Evolutionary conservation across 139 green algal species (phyloP), one percentile per base, ranked within the genome.

Genomic region (Chlorella sp.): DNA sequence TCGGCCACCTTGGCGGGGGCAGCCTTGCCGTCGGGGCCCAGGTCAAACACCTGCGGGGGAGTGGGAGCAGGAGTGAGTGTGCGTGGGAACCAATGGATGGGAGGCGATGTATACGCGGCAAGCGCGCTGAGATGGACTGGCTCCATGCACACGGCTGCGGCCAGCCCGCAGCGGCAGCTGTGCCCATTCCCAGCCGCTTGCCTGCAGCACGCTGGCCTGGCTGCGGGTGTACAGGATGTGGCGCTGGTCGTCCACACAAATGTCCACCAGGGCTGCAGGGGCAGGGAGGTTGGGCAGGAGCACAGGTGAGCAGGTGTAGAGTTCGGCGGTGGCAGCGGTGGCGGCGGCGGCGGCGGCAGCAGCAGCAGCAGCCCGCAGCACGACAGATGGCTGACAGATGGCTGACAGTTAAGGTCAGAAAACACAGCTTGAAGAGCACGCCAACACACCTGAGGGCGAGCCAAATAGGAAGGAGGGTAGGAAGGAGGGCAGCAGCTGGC

Each of bases 191-290:
- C 28, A 41, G 38, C 69, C 25, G 23, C 67, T n/a, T 21, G 25
- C 93, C 88, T 91, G 84, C 36, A 98, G 91, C 63, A 82, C 87
- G 13, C 87, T 94, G 51, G 85, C 81, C 74, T 93, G 81, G 12
- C 86, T 93, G 38, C 96, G 90, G 5, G 93, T 91, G 90, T 99
- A 99, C 62, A 99, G 87, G 65, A 96, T 93, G 83, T 94, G 76
- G 4, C 96, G 91, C 64, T 97, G 86, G 39, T 95, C 83, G 82
- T 99, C 96, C 4, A 98, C 65, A 25, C 86, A 83, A 34, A 99
- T 83, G 78, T 95, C 88, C 83, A 95, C 90, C 4, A 99, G 83
- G 17, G 95, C 67, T 71, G 72, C 39, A 11, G 38, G 68, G 20
- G 68, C 3, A 2, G 12, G 30, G 32, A 87, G 83, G 6, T 88